Conservation (phyloP, 1,284 basidiomycete species). For the Ceratobasidium theobromae region DNA sequence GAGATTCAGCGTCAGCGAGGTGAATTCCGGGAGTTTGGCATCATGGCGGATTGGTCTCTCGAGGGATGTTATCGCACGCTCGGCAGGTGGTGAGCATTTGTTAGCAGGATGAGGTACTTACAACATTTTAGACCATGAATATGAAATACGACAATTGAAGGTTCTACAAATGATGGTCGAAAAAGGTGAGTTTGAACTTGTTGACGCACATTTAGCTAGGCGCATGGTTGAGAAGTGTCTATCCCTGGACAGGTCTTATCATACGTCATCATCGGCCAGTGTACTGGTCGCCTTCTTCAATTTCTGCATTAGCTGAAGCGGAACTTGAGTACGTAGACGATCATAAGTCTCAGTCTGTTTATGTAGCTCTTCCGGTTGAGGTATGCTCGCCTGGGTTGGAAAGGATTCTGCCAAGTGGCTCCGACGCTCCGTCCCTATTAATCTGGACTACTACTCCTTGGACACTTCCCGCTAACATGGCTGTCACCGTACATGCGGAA, state of each 20-base stretch:
- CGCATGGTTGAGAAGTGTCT: background rate
- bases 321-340: conserved; percentile 91
- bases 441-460: conserved; percentile 99
- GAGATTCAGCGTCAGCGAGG: conserved; percentile 77
- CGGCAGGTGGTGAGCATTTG: conserved; percentile 52
- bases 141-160: conserved; percentile 85
- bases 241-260: conserved; percentile 61
- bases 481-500: conserved; percentile 78
- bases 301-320: conserved; percentile 93
- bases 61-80: conserved; percentile 84
- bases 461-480: conserved; percentile 96
- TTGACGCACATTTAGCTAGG: background rate
- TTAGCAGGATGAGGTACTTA: conserved; percentile 3
- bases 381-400: conserved; percentile 33
- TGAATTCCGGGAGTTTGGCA: conserved; percentile 81
- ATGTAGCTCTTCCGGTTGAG: conserved; percentile 68
- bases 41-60: conserved; percentile 91
- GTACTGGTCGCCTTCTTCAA: conserved; percentile 93
- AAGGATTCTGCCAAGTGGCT: conserved; percentile 18
- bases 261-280: conserved; percentile 88
- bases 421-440: conserved; percentile 54
- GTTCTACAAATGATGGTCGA: conserved; percentile 90
- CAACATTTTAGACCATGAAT: conserved; percentile 64
- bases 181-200: conserved; percentile 54
- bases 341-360: conserved; percentile 86